These are phyloP conservation scores for Sporothrix luriei DNA, from an alignment of 2,329 filamentous ascomycete species.

Conservation along the genomic window DNA sequence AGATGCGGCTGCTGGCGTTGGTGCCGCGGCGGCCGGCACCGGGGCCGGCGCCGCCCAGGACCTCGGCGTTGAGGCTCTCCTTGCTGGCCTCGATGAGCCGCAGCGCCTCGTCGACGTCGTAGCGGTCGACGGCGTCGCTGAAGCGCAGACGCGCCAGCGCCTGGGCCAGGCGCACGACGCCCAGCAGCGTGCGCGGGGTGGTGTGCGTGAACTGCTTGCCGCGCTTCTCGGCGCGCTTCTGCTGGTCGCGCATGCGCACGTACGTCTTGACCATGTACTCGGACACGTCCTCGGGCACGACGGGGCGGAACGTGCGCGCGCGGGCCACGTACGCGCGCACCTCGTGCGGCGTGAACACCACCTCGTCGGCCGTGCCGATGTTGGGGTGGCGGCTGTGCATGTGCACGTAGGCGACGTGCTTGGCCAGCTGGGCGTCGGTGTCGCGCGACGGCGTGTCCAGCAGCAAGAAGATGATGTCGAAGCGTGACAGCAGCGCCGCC, in stretches of 20 bases:
- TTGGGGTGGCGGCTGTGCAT: conserved; percentile 96
- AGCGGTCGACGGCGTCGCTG: conserved; percentile 77
- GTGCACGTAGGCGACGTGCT: conserved; percentile 94
- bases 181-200: conserved; percentile 88
- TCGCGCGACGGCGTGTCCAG: conserved; percentile 92
- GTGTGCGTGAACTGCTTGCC: conserved; percentile 94
- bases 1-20: conserved; percentile 86
- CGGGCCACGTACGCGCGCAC: conserved; percentile 95
- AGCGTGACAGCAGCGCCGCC: conserved; percentile 93
- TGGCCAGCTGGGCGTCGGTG: conserved; percentile 86
- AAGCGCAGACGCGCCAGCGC: conserved; percentile 91
- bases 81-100: conserved; percentile 92
- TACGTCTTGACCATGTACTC: conserved; percentile 98
- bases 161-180: conserved; percentile 89
- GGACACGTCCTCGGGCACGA: conserved; percentile 79
- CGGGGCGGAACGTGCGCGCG: conserved; percentile 84
- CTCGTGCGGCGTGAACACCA: conserved; percentile 90
- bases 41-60: conserved; percentile 55
- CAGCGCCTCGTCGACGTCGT: conserved; percentile 94
- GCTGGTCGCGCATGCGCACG: conserved; percentile 87
- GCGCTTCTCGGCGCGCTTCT: conserved; percentile 85
- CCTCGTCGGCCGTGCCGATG: conserved; percentile 51
- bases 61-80: conserved; percentile 80
- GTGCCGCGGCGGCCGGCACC: conserved; percentile 62
- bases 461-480: conserved; percentile 95